phyloP scores from a whole-genome alignment of 2,329 filamentous ascomycete genomes.

The Clonostachys sp. region DNA sequence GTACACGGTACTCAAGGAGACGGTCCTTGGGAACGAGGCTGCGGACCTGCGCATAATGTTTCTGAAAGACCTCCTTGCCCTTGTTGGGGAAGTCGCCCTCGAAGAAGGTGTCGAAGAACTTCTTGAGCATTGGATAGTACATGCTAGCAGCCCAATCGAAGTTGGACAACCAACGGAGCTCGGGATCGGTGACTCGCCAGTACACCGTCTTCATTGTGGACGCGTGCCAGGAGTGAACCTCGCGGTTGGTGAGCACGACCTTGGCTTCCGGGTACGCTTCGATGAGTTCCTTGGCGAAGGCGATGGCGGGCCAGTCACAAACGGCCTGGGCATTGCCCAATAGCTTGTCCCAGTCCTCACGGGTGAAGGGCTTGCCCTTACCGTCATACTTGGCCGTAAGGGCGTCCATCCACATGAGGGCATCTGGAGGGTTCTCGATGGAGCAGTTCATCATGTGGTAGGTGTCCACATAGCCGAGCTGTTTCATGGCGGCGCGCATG shows the following conservation, averaged over 20 bases:
- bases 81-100: slow-evolving; percentile 61
- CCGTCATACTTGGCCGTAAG: slow-evolving; percentile 45
- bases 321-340: slow-evolving; percentile 63
- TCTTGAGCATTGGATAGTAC: slow-evolving; percentile 66
- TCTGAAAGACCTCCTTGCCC: slow-evolving; percentile 57
- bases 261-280: slow-evolving; percentile 70
- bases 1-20: slow-evolving; percentile 25
- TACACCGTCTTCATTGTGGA: slow-evolving; percentile 64
- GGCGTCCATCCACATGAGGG: slow-evolving; percentile 67
- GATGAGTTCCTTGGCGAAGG: slow-evolving; percentile 66
- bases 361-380: slow-evolving; percentile 42
- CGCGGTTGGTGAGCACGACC: slow-evolving; percentile 62
- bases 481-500: slow-evolving; percentile 59
- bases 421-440: slow-evolving; percentile 55
- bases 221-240: slow-evolving; percentile 58
- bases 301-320: slow-evolving; percentile 64
- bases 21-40: slow-evolving; percentile 19
- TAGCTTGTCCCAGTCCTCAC: slow-evolving; percentile 66
- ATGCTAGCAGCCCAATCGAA: slow-evolving; percentile 60
- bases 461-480: slow-evolving; percentile 62
- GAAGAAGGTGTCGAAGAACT: slow-evolving; percentile 67
- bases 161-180: slow-evolving; percentile 32
- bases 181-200: slow-evolving; percentile 62
- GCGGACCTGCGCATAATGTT: slow-evolving; percentile 27
- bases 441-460: slow-evolving; percentile 72